phyloP scores from a whole-genome alignment of 2,329 filamentous ascomycete species.

The Grosmannia clavigera region DNA sequence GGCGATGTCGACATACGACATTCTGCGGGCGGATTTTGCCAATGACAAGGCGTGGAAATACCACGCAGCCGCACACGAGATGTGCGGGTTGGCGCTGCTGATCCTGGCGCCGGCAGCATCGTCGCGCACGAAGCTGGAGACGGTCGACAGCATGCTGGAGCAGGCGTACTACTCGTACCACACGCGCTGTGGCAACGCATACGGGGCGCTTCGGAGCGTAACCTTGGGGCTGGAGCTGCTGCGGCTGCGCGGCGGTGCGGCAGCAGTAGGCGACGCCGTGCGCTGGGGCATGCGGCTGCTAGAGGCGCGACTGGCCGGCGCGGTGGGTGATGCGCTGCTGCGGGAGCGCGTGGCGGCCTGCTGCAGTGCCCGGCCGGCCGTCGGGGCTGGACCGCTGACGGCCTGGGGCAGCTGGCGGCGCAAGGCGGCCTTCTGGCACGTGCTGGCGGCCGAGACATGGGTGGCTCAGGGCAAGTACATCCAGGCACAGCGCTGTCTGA shows the following conservation, averaged over 20 bases:
- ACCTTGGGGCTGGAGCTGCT: conserved; percentile 68
- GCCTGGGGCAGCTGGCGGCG: conserved; percentile 62
- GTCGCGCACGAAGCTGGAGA: conserved; percentile 67
- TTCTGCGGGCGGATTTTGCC: conserved; percentile 76
- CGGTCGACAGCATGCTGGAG: conserved; percentile 77
- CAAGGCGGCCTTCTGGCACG: conserved; percentile 83
- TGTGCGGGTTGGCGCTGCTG: conserved; percentile 77
- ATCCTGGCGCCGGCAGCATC: conserved; percentile 60
- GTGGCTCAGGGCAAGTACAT: conserved; percentile 61
- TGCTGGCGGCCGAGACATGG: conserved; percentile 78
- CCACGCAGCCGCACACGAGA: conserved; percentile 87
- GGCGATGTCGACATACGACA: conserved; percentile 81
- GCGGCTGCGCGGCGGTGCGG: conserved; percentile 64
- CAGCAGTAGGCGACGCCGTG: conserved; percentile 74
- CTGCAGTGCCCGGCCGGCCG: conserved; percentile 62
- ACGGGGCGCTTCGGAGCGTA: conserved; percentile 68
- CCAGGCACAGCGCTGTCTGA: conserved; percentile 66
- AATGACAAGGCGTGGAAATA: conserved; percentile 97
- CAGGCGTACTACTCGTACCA: conserved; percentile 87
- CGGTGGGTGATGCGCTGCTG: conserved; percentile 67
- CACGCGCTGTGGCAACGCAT: conserved; percentile 67
- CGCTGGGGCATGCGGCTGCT: conserved; percentile 72
- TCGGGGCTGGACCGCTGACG: conserved; percentile 11
- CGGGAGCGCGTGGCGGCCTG: conserved; percentile 78
- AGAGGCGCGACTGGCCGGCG: conserved; percentile 61